Evolutionary conservation across 202 grass and related monocot genomes (phyloP).

Genomic region (Alloteropsis angusta): DNA sequence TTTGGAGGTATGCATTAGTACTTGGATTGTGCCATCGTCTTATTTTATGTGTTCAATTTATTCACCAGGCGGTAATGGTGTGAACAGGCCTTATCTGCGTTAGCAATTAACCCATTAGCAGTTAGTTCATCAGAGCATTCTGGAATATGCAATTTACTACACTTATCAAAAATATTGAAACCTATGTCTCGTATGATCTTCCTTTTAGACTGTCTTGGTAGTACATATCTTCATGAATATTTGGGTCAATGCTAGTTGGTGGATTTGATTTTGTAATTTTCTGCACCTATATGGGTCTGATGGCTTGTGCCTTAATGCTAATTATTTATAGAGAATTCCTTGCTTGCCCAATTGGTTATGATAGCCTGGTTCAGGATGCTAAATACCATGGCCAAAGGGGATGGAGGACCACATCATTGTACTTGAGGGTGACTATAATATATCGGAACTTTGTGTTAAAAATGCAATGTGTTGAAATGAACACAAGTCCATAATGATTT

Average conservation of each 20-base stretch:
- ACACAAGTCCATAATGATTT: not conserved
- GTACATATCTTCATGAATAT: not conserved
- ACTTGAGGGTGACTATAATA: not conserved
- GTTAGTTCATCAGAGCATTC: constrained; percentile 2
- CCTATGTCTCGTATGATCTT: not conserved
- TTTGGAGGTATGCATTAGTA: constrained; percentile 61
- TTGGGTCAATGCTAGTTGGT: not conserved
- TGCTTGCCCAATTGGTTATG: not conserved
- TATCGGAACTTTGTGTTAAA: not conserved
- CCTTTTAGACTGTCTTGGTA: not conserved
- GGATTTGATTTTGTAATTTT: not conserved
- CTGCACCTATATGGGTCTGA: not conserved
- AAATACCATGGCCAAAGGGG: not conserved
- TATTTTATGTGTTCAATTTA: not conserved
- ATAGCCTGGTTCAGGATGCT: not conserved
- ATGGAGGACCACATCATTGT: not conserved
- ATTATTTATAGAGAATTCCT: not conserved
- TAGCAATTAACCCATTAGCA: not conserved
- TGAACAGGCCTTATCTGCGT: not conserved
- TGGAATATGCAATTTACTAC: not conserved
- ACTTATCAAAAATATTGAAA: not conserved
- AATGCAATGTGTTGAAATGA: not conserved
- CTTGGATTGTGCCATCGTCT: not conserved
- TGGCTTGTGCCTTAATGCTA: not conserved
- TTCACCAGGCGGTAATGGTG: not conserved